Base-by-base conservation (phyloP, 2,329 filamentous ascomycete species). In the Cytospora paraplurivora region DNA sequence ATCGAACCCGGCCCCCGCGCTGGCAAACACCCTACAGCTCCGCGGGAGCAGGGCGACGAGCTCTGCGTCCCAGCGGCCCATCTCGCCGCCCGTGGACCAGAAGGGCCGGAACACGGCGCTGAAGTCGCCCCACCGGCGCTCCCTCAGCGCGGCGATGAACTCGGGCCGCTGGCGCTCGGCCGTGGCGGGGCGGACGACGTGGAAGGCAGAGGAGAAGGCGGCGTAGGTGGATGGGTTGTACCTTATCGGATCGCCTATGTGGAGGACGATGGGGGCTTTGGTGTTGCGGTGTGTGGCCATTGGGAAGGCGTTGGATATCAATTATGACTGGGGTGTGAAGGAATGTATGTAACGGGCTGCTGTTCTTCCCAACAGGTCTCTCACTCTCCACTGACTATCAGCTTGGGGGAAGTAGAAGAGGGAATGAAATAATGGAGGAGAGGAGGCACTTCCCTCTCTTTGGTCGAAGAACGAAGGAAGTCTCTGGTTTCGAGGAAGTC, bases 191-290 rank as follows among this genome's bases (percentile, higher is more conserved):
- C 81, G 80, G 56, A 86, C 71, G 32, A 87, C 74, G 15, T 83
- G 77, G 69, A 80, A 85, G 19, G 71, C 73, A 0, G 72, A 54
- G 34, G 74, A 71, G 69, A 85, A 79, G 66, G 74, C 73, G 37
- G 73, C 73, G 68, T 81, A 82, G 0, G 79, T 81, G 1, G 75
- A 72, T 0, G 75, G 77, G 67, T 84, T 83, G 72, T 82, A 83
- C 67, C 76, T 77, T 63, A 82, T 73, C 10, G 79, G 77, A 71
- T 93, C 91, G 67, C 91, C 92, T 75, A 92, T 87, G 77, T 88
- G 89, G 68, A 96, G 84, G 65, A 95, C 88, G 67, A 88, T 83
- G 52, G 76, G 79, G 65, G 74, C 80, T 27, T 34, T 53, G 49
- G 15, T 37, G 51, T 4, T 13, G 52, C 2, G 51, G 55, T 61